Base-by-base conservation (phyloP, 176 grass and related monocot genomes). In the Areca catechu region DNA sequence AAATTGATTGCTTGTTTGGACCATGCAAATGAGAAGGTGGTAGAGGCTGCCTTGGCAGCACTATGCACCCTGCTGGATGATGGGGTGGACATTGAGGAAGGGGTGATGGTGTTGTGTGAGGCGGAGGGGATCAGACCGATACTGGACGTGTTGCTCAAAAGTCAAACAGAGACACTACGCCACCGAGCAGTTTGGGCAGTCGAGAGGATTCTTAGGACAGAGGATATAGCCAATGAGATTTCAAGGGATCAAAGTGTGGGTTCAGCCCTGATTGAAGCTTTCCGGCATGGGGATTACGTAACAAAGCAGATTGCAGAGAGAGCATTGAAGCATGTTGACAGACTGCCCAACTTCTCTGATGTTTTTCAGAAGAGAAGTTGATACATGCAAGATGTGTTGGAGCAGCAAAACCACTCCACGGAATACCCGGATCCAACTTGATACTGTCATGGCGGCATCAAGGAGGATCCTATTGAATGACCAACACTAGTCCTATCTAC, bases 1-100 rank as follows among this genome's bases (percentile, higher is more conserved):
- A 76, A 83, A 17, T 66, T 95, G 61, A 76, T 95, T 65, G 90
- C 90, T 5, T 83, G 79, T 55, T 81, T 95, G 17, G 90, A 95
- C 59, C 85, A 95, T 49, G 58, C 24, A 24, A 79, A 95, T 19
- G 70, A 72, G 29, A 66, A 68, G 20, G 82, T 95, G 48, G 85
- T 89, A 12, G 90, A 95, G 70, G 90, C 85, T 9, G 75, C 82
- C 21, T 66, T 95, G 67, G 82, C 79, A 3, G 85, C 82, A 16
- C 19, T 95, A 56, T 83, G 79, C 19, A 95, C 90, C 15, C 71
- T 89, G 52, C 37, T 95, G 61, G 69, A 69, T 3, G 90, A 86
- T 22, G 72, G 24, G 17, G 66, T 78, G 52, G 85, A 80, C 68
- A 78, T 57, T 29, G 18, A 51, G 16, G 72, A 89, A 70, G 85